Evolutionary conservation across 2,329 filamentous ascomycete species (phyloP).

Genomic region (Fusarium sp.): DNA sequence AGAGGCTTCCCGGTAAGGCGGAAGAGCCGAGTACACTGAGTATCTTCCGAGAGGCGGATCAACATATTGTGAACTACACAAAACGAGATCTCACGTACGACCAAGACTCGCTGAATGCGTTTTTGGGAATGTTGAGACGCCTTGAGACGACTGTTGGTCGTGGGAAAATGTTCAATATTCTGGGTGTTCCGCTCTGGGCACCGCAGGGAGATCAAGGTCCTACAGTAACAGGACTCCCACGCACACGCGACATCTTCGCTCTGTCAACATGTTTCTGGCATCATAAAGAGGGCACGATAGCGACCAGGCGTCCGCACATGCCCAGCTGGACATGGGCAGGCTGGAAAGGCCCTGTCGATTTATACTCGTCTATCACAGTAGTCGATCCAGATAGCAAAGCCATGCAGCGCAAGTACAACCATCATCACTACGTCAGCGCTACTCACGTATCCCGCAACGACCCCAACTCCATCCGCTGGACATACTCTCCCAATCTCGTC

Average conservation of each 20-base stretch:
- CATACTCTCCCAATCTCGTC: constrained; percentile 50
- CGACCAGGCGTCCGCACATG: constrained; percentile 47
- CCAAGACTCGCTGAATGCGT: constrained; percentile 51
- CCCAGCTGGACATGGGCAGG: constrained; percentile 55
- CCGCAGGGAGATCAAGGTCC: constrained; percentile 31
- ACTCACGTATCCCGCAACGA: constrained; percentile 52
- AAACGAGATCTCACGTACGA: constrained; percentile 46
- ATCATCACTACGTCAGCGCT: constrained; percentile 52
- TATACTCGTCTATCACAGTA: constrained; percentile 51
- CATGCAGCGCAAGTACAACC: constrained; percentile 49
- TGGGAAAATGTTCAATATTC: constrained; percentile 47
- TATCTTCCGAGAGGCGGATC: constrained; percentile 52
- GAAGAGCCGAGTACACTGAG: constrained; percentile 51
- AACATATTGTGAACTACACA: constrained; percentile 51
- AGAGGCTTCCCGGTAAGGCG: constrained; percentile 44
- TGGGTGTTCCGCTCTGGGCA: constrained; percentile 51
- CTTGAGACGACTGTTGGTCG: constrained; percentile 48
- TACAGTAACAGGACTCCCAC: constrained; percentile 34
- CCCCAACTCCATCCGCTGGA: constrained; percentile 48
- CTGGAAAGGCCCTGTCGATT: constrained; percentile 51
- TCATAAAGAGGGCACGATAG: constrained; percentile 46
- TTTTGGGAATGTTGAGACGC: constrained; percentile 48
- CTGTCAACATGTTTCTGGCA: constrained; percentile 54
- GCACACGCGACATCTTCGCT: constrained; percentile 51
- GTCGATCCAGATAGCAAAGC: constrained; percentile 47